Conservation (phyloP, 768 basidiomycete species). For the Exidia glandulosa region DNA sequence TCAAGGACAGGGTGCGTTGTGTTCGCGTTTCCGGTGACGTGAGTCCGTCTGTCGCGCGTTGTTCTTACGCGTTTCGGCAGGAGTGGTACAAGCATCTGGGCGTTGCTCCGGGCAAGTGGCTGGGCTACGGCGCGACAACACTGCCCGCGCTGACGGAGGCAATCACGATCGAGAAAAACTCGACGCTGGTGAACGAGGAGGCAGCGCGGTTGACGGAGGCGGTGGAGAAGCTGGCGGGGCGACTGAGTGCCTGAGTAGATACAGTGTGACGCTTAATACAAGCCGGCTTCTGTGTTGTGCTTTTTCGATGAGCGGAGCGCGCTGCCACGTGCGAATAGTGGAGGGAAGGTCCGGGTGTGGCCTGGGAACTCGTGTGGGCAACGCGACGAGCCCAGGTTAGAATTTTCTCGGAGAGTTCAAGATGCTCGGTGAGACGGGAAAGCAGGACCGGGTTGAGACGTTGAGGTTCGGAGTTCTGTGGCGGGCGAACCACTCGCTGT, state of each 20-base stretch:
- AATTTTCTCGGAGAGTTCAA: too few species aligned
- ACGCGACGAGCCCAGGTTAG: too few species aligned
- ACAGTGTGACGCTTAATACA: too few species aligned
- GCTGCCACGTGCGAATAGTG: too few species aligned
- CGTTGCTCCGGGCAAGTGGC: conserved; percentile 80
- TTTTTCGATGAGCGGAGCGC: too few species aligned
- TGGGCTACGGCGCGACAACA: conserved; percentile 77
- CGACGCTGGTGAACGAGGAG: conserved; percentile 50
- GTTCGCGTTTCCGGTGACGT: not conserved
- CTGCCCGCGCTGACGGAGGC: conserved; percentile 74
- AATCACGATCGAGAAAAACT: conserved; percentile 56
- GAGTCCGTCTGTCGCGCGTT: not conserved
- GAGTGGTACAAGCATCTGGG: conserved; percentile 83
- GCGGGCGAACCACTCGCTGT: too few species aligned
- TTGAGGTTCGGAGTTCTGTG: too few species aligned
- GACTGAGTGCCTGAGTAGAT: conserved; percentile 1
- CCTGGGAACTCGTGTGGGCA: too few species aligned
- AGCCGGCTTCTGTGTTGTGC: too few species aligned
- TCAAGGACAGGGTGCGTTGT: conserved; percentile 43
- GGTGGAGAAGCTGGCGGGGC: conserved; percentile 41
- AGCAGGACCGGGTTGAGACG: too few species aligned
- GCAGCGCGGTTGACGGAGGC: conserved; percentile 41
- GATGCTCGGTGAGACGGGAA: too few species aligned
- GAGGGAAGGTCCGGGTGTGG: too few species aligned
- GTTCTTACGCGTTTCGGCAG: not conserved